These are phyloP conservation scores for Torulaspora maleeae DNA, from an alignment of 805 yeast genomes.

Conservation along the genomic window DNA sequence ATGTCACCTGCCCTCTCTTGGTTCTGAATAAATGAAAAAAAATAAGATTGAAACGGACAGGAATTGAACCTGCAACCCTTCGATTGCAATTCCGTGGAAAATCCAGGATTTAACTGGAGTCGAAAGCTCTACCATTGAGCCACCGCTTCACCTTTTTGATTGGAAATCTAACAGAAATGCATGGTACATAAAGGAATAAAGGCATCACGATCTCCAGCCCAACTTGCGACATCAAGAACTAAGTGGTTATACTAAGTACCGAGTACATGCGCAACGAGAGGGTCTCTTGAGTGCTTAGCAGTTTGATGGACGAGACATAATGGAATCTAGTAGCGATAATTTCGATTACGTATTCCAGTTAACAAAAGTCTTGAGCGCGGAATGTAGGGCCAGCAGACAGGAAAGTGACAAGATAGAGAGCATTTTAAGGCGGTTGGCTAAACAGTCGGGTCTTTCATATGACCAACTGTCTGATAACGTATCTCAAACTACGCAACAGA, in stretches of 20 bases:
- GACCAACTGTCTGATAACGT: constrained; percentile 20
- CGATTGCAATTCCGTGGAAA: constrained; percentile 39
- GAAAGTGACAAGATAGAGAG: constrained; percentile 29
- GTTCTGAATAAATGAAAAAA: constrained; percentile 14
- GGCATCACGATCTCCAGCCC: too few species aligned
- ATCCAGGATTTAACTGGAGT: constrained; percentile 41
- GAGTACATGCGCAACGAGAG: too few species aligned
- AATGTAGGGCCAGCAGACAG: constrained; percentile 27
- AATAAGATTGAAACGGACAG: constrained; percentile 52
- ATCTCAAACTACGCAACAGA: constrained; percentile 9
- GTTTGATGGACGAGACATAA: background rate
- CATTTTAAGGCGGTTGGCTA: constrained; percentile 27
- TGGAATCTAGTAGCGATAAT: constrained; percentile 25
- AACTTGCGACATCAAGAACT: too few species aligned
- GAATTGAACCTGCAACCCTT: constrained; percentile 68
- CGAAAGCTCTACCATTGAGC: constrained; percentile 61
- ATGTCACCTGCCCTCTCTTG: background rate
- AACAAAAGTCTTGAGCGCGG: constrained; percentile 22
- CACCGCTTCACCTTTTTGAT: constrained; percentile 42
- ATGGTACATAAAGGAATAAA: too few species aligned
- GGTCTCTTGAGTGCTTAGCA: too few species aligned
- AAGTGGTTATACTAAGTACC: too few species aligned
- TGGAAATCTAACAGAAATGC: too few species aligned
- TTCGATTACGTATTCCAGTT: constrained; percentile 30
- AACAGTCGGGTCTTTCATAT: constrained; percentile 29